These are phyloP conservation scores for Helicostylum pulchrum DNA, from an alignment of 192 early-diverging fungal genomes.

Conservation along the genomic window DNA sequence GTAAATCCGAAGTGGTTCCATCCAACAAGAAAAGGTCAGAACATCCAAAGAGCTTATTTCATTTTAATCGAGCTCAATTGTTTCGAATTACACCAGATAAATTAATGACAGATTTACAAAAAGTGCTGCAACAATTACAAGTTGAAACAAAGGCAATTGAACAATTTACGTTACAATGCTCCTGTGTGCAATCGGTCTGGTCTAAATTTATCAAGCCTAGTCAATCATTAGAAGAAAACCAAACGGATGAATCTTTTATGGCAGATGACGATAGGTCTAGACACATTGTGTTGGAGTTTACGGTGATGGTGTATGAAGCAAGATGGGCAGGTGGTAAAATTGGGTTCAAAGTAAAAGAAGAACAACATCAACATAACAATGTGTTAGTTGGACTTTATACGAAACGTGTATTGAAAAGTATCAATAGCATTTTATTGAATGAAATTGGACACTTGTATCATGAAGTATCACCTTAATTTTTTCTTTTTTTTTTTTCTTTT, in stretches of 20 bases:
- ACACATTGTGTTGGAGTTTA: neutral
- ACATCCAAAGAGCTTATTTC: slow-evolving; percentile 17
- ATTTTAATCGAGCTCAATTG: slow-evolving; percentile 15
- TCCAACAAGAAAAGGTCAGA: too few relatives aligned
- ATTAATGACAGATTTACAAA: slow-evolving; percentile 6
- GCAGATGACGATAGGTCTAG: neutral
- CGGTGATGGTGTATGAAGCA: slow-evolving; percentile 23
- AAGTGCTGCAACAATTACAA: neutral
- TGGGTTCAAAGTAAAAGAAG: slow-evolving; percentile 28
- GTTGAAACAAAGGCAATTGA: neutral
- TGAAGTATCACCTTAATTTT: too few relatives aligned
- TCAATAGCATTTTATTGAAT: too few relatives aligned
- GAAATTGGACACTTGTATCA: too few relatives aligned
- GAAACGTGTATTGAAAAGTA: too few relatives aligned
- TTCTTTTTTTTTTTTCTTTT: too few relatives aligned
- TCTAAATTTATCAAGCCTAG: neutral
- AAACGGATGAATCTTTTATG: neutral
- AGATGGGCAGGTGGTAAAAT: slow-evolving; percentile 21
- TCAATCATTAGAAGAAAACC: too few relatives aligned
- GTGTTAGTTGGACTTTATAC: too few relatives aligned
- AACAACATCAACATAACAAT: too few relatives aligned
- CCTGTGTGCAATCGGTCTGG: slow-evolving; percentile 1
- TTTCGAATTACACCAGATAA: slow-evolving; percentile 16
- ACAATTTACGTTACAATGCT: neutral
- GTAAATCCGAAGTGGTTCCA: slow-evolving; percentile 2